These are phyloP conservation scores for Oldenlandia corymbosa DNA, from an alignment of 257 asterid genomes.

Conservation along the genomic window DNA sequence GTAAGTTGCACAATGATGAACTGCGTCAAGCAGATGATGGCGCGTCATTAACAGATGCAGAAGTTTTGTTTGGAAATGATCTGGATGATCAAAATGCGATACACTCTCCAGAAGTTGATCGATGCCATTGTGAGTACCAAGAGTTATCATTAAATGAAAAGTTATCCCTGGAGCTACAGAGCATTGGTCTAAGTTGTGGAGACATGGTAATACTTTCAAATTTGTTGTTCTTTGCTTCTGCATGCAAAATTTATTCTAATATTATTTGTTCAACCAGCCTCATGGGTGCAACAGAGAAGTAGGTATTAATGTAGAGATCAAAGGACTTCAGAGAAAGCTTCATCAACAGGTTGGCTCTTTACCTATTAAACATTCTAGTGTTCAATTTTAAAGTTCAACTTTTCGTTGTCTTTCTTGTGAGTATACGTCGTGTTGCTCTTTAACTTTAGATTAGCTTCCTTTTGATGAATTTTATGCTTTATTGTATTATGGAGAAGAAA, in stretches of 20 bases:
- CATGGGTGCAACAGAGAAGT: not conserved
- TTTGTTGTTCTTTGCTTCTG: not conserved
- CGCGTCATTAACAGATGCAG: slow-evolving; percentile 7
- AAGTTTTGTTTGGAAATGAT: not conserved
- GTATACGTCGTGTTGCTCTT: not conserved
- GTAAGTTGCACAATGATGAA: slow-evolving; percentile 4
- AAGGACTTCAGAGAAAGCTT: slow-evolving; percentile 7
- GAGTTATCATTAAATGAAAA: slow-evolving; percentile 13
- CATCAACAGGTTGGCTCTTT: slow-evolving; percentile 12
- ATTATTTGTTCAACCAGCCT: slow-evolving; percentile 14
- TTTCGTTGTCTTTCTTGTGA: not conserved
- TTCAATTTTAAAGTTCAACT: not conserved
- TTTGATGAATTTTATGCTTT: not conserved
- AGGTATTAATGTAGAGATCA: slow-evolving; percentile 12
- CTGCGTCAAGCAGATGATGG: slow-evolving; percentile 3
- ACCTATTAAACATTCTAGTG: not conserved
- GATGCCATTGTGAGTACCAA: not conserved
- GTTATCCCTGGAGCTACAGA: slow-evolving; percentile 13
- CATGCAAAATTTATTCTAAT: not conserved
- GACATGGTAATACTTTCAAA: slow-evolving; percentile 10
- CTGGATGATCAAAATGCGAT: not conserved
- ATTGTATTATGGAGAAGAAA: not conserved
- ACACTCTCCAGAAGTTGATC: not conserved
- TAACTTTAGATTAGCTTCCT: not conserved
- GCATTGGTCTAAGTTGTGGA: slow-evolving; percentile 5